Percentiles rank a stretch among this genome's conserved stretches.
These are phyloP conservation scores for Candida palmyrensis DNA, from an alignment of 805 yeast species.

Conservation along the genomic window DNA sequence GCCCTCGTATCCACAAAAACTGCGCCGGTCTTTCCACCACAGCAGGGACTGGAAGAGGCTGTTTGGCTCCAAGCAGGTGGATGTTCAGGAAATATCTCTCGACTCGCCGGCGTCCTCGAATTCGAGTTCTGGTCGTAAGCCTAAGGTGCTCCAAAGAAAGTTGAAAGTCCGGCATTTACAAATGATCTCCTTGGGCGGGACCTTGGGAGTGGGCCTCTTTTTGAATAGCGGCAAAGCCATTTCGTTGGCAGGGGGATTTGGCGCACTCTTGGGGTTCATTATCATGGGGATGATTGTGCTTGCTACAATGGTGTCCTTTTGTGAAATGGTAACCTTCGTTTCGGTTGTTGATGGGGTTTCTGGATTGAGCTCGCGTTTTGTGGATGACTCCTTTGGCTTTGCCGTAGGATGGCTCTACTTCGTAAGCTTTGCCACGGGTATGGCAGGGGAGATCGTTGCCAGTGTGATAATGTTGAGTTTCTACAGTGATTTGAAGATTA, in stretches of 20 bases:
- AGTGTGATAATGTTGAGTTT: constrained; percentile 72
- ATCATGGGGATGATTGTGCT: constrained; percentile 62
- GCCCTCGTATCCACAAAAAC: too few relatives aligned
- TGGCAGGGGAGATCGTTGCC: constrained; percentile 79
- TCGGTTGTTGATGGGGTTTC: constrained; percentile 78
- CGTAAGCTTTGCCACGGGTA: constrained; percentile 63
- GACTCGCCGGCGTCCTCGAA: neutral
- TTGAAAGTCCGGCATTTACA: constrained; percentile 64
- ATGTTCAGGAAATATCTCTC: constrained; percentile 3
- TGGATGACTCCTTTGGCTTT: constrained; percentile 74
- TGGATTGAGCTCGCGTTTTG: constrained; percentile 69
- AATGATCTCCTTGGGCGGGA: constrained; percentile 76
- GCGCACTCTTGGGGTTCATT: constrained; percentile 62
- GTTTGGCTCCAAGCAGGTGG: neutral
- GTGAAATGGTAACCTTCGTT: constrained; percentile 76
- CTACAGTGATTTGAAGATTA: constrained; percentile 51
- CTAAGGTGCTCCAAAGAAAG: constrained; percentile 44
- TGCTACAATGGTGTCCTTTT: constrained; percentile 67
- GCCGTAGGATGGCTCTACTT: constrained; percentile 72
- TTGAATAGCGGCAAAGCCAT: constrained; percentile 70
- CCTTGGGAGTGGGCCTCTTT: constrained; percentile 72
- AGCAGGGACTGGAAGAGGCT: constrained; percentile 3
- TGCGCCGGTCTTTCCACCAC: constrained; percentile 2
- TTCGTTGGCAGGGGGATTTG: constrained; percentile 72
- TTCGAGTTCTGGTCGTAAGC: constrained; percentile 1